Percentiles rank a stretch among this genome's conserved stretches.
phyloP scores from a whole-genome alignment of 2,329 filamentous ascomycete species.

The Claviceps digitariae region DNA sequence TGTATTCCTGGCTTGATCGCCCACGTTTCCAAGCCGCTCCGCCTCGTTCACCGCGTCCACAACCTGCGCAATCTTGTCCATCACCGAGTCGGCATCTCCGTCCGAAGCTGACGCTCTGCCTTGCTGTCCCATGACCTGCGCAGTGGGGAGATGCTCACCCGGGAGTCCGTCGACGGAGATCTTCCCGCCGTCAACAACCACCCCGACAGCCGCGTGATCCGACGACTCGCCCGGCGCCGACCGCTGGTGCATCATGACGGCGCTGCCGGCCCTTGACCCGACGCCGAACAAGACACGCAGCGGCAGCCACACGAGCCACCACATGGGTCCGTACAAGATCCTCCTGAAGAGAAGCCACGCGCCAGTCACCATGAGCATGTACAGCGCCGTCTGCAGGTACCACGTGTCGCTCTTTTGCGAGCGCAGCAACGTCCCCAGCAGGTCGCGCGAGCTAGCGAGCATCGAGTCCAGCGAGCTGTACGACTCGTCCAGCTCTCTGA shows the following conservation, averaged over 20 bases:
- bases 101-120: conserved; percentile 8
- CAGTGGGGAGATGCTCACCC: conserved; percentile 34
- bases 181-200: conserved; percentile 13
- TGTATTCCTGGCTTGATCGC: conserved; percentile 10
- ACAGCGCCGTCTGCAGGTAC: conserved; percentile 88
- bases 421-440: conserved; percentile 66
- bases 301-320: conserved; percentile 80
- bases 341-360: conserved; percentile 78
- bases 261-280: conserved; percentile 40
- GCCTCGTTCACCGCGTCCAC: conserved; percentile 31
- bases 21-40: conserved; percentile 14
- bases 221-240: conserved; percentile 13
- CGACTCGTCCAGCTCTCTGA: conserved; percentile 66
- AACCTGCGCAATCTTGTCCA: conserved; percentile 41
- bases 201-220: conserved; percentile 9
- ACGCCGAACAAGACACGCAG: conserved; percentile 52
- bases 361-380: conserved; percentile 63
- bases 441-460: conserved; percentile 56
- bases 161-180: conserved; percentile 22
- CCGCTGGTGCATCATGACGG: conserved; percentile 25
- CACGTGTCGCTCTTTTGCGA: conserved; percentile 96
- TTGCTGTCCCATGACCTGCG: conserved; percentile 25
- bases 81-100: conserved; percentile 24
- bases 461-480: conserved; percentile 71
- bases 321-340: conserved; percentile 75